Evolutionary conservation across 257 asterid genomes (phyloP).

Genomic region (Solanum bulbocastanum): DNA sequence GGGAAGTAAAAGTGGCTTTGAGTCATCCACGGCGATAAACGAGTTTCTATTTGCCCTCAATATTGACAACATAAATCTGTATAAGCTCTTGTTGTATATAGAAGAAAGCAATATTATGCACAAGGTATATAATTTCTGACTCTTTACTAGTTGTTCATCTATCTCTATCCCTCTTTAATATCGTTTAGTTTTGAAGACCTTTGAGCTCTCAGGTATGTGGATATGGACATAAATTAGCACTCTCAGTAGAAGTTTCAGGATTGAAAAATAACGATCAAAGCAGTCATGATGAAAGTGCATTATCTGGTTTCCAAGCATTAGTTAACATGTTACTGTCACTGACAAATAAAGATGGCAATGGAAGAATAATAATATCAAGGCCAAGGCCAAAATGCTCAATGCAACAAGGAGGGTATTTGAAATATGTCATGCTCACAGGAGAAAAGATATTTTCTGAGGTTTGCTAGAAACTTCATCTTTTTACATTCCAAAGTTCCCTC

Average conservation of each 20-base stretch:
- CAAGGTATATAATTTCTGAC: conserved; percentile 44
- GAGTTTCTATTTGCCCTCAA: conserved; percentile 82
- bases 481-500: neutral
- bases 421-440: conserved; percentile 95
- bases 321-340: conserved; percentile 55
- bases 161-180: neutral
- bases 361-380: conserved; percentile 64
- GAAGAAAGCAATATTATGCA: conserved; percentile 77
- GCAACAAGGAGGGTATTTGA: conserved; percentile 58
- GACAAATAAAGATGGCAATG: conserved; percentile 70
- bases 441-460: conserved; percentile 93
- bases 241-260: conserved; percentile 22
- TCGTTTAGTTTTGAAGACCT: conserved; percentile 2
- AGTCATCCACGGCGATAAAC: conserved; percentile 55
- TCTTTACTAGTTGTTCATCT: neutral
- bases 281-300: conserved; percentile 53
- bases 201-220: conserved; percentile 58
- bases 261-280: conserved; percentile 20
- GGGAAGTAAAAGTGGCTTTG: conserved; percentile 25
- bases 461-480: conserved; percentile 8
- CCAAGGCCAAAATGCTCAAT: conserved; percentile 27
- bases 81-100: conserved; percentile 54
- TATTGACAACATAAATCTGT: conserved; percentile 88
- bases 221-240: conserved; percentile 58
- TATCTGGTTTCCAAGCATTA: conserved; percentile 76